Evolutionary conservation across 202 grass and related monocot genomes (phyloP), one percentile per base, ranked within the genome.

Genomic region (Hordeum pubiflorum): DNA sequence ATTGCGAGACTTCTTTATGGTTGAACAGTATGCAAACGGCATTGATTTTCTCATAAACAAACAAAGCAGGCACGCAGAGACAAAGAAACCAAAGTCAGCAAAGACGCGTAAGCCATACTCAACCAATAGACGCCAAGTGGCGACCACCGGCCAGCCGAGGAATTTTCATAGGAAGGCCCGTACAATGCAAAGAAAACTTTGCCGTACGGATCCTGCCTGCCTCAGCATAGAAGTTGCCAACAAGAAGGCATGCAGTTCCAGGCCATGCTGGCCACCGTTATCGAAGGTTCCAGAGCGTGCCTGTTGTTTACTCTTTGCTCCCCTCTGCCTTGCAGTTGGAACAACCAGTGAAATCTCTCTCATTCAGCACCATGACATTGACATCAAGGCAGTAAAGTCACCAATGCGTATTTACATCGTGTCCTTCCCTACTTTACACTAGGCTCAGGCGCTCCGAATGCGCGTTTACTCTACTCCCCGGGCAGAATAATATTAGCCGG

Each of bases 401-500:
- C 20, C 64, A 34, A 29, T 37, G 73, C 60, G 80, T 80, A 90
- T 90, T 83, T 90, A 90, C 84, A 90, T 33, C 56, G 13, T 71
- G 20, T 5, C 67, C 9, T 5, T 69, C 63, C 39, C 62, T 67
- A 86, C 79, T 63, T 69, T 71, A 86, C 88, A 82, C 83, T 83
- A 83, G 69, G 79, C 83, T 83, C 79, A 56, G 72, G 83, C 67
- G 66, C 79, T 82, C 50, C 56, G 50, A 74, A 75, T 22, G 68
- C 75, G 9, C 75, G 79, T 63, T 22, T 81, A 67, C 59, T 74
- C 50, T 75, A 85, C 40, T 75, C 23, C 61, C 75, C 54, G 34
- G 74, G 24, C 52, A 79, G 77, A 81, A 39, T 57, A 86, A 86
- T 75, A 83, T 54, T 41, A 76, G 80, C 88, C 80, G 15, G 54